Base-by-base conservation (phyloP, 1,284 basidiomycete genomes). In the Tranzscheliella williamsii region DNA sequence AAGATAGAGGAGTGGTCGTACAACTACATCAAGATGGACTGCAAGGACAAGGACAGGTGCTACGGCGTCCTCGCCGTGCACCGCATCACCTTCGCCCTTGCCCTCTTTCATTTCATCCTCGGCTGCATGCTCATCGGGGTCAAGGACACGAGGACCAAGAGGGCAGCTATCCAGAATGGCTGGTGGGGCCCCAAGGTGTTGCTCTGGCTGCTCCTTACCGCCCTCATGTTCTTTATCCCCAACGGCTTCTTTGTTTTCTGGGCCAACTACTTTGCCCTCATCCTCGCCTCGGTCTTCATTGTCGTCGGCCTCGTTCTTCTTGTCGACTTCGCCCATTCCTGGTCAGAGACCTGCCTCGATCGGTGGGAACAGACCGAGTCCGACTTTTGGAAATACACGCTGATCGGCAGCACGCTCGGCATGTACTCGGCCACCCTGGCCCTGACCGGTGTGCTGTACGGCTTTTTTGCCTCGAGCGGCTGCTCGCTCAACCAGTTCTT, bases 181-280 rank as follows among this genome's bases (percentile, higher is more conserved):
- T 99, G 93, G 93, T 99, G 94, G 94, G 94, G 94, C 26, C 93
- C 92, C 12, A 99, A 99, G 78, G 86, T 91, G 26, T 81, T 96
- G 37, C 81, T 88, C 5, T 93, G 90, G 90, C 72, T 92, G 21
- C 68, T 88, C 46, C 83, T 94, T 42, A 81, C 94, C 51, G 81
- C 84, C 35, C 78, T 89, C 21, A 88, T 87, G 5, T 99, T 98
- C 83, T 87, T 94, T 78, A 89, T 94, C 63, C 91, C 91, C 0
- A 94, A 94, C 72, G 86, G 84, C 39, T 93, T 95, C 83, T 93
- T 94, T 79, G 90, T 94, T 79, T 88, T 94, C 78, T 96, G 86
- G 91, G 93, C 92, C 38, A 93, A 94, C 71, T 96, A 94, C 75
- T 80, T 94, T 18, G 69, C 92, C 20, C 84, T 96, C 36, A 85